Evolutionary conservation across 2,329 filamentous ascomycete species (phyloP).

Genomic region (Colletotrichum sp.): DNA sequence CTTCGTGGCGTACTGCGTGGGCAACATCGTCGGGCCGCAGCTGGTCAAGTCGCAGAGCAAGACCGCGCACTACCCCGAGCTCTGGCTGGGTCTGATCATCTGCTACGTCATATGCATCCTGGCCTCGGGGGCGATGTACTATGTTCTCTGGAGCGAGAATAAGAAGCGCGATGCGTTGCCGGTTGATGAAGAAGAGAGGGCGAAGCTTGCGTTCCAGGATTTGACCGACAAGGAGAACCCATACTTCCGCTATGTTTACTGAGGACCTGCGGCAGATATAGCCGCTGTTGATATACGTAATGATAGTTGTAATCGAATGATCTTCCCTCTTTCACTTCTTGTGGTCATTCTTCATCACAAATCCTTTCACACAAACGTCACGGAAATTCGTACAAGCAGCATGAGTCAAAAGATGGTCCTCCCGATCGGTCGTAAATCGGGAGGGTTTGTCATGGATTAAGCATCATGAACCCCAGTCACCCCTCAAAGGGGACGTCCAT

Average conservation of each 20-base stretch:
- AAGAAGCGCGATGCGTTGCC: conserved; percentile 50
- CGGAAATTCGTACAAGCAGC: neutral
- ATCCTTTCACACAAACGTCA: too few species aligned
- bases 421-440: conserved; percentile 3
- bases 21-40: conserved; percentile 79
- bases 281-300: neutral
- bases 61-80: conserved; percentile 68
- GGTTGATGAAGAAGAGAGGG: conserved; percentile 65
- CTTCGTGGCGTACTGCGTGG: conserved; percentile 77
- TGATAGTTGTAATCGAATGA: neutral
- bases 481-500: neutral
- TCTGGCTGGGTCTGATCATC: conserved; percentile 73
- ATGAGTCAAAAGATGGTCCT: neutral
- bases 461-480: neutral
- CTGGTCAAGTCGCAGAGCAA: conserved; percentile 72
- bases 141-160: conserved; percentile 66
- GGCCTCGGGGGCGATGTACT: conserved; percentile 60
- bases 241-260: conserved; percentile 65
- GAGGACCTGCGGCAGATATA: neutral
- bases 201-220: conserved; percentile 70
- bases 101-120: conserved; percentile 72
- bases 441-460: neutral
- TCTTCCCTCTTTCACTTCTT: neutral
- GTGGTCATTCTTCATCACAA: too few species aligned
- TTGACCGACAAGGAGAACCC: conserved; percentile 73